These are phyloP conservation scores for Fraxinus pennsylvanica DNA, from an alignment of 257 asterid species.

Conservation along the genomic window DNA sequence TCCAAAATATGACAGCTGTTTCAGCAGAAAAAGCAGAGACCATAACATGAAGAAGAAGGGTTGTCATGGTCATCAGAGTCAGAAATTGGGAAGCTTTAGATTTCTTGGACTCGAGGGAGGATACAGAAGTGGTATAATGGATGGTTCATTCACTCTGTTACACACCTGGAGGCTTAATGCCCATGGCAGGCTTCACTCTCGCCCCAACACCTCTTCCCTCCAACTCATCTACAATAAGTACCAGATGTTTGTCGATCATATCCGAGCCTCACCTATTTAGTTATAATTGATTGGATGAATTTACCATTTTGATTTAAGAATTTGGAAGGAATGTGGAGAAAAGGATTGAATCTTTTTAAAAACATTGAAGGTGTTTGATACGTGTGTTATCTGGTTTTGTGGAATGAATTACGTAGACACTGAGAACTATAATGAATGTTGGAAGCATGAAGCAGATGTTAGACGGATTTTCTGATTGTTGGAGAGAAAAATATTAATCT, in stretches of 20 bases:
- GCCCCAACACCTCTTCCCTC: constrained; percentile 66
- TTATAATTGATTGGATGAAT: constrained; percentile 37
- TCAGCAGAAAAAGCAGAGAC: background rate
- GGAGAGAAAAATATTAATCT: background rate
- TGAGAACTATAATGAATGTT: background rate
- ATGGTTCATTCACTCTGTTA: background rate
- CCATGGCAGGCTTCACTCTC: constrained; percentile 43
- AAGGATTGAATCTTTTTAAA: background rate
- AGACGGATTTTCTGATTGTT: background rate
- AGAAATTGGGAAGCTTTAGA: background rate
- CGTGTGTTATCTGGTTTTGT: constrained; percentile 1
- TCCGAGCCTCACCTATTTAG: constrained; percentile 86
- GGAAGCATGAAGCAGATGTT: background rate
- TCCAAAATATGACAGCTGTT: background rate
- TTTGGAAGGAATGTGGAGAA: background rate
- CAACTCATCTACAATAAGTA: constrained; percentile 73
- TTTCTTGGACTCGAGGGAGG: background rate
- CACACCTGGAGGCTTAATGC: background rate
- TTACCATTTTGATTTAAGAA: constrained; percentile 5
- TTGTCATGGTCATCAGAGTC: constrained; percentile 45
- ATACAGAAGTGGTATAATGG: background rate
- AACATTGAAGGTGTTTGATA: constrained; percentile 10
- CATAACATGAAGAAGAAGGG: constrained; percentile 16
- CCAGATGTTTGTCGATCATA: constrained; percentile 56
- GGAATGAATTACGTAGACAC: background rate